Base-by-base conservation (phyloP, 768 basidiomycete genomes). In the Cystobasidium tubakii region DNA sequence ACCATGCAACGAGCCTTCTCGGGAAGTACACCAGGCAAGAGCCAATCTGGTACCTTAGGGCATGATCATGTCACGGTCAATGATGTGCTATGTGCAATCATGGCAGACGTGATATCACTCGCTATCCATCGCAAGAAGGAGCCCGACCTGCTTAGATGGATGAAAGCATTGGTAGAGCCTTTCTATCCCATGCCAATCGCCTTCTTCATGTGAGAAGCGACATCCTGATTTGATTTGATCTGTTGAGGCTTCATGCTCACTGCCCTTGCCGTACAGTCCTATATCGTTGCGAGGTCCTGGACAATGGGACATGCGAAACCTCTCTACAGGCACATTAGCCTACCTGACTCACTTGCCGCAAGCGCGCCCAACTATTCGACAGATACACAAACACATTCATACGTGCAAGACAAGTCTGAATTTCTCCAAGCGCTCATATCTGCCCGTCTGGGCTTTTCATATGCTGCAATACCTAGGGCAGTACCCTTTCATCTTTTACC, bases 301-400 rank as follows among this genome's bases (percentile, higher is more conserved):
- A 1, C 69, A 71, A 31, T 71, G 69, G 69, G 69, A 71, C 34
- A 71, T 71, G 69, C 69, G 69, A 4, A 71, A 71, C 54, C 55
- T 71, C 10, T 57, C 54, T 1, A 71, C 69, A 7, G 69, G 69
- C 21, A 31, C 31, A 21, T 2, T 60, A 55, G 54, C 55, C 21
- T 71, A 71, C 39, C 19, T 71, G 7, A 60, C 27, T 19, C 69
- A 71, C 36, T 29, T 71, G 10, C 55, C 53, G 7, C 36, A 71
- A 55, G 55, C 33, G 13, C 10, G 39, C 3, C 69, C 69, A n/a
- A 57, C 36, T 1, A 43, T 44, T 19, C 21, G 33, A 31, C 54
- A 46, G 25, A 71, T 71, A 4, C 69, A 71, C 34, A 36, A 36
- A 53, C 69, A 71, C 42, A 71, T 71, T 7, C 55, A 71, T 34